Conservation (phyloP, 2,329 filamentous ascomycete genomes). For the Graphilbum fragrans region DNA sequence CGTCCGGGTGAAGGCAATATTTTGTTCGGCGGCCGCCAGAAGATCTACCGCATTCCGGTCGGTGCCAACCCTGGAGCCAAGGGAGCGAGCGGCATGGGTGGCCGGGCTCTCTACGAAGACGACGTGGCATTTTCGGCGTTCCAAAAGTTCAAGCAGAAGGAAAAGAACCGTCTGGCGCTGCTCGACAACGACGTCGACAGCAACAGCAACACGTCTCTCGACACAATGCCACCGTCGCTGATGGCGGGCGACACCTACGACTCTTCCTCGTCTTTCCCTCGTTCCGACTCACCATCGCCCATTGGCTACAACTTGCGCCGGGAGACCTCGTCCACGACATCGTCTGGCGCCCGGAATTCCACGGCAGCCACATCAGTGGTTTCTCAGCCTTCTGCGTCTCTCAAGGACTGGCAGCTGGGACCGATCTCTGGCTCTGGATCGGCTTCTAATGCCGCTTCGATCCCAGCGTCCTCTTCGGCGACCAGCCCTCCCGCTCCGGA, state of each 20-base stretch:
- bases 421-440: constrained; percentile 8
- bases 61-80: constrained; percentile 29
- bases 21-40: constrained; percentile 88
- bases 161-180: constrained; percentile 34
- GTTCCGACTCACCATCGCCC: constrained; percentile 43
- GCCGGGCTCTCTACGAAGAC: constrained; percentile 68
- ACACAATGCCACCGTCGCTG: not conserved
- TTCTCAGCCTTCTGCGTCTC: constrained; percentile 49
- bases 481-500: constrained; percentile 31
- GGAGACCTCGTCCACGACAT: constrained; percentile 78
- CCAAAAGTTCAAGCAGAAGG: constrained; percentile 56
- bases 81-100: constrained; percentile 38
- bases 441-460: no score
- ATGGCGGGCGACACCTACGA: constrained; percentile 24
- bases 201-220: constrained; percentile 5
- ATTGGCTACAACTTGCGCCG: constrained; percentile 61
- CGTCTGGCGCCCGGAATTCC: constrained; percentile 61
- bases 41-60: constrained; percentile 75
- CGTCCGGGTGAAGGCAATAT: constrained; percentile 83
- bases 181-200: constrained; percentile 1
- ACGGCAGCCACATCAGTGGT: constrained; percentile 80
- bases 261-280: constrained; percentile 15
- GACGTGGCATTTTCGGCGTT: constrained; percentile 78
- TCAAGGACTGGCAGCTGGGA: constrained; percentile 35
- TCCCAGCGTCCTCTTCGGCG: not conserved